phyloP scores from a whole-genome alignment of 176 grass and related monocot species.

The Poa pratensis region DNA sequence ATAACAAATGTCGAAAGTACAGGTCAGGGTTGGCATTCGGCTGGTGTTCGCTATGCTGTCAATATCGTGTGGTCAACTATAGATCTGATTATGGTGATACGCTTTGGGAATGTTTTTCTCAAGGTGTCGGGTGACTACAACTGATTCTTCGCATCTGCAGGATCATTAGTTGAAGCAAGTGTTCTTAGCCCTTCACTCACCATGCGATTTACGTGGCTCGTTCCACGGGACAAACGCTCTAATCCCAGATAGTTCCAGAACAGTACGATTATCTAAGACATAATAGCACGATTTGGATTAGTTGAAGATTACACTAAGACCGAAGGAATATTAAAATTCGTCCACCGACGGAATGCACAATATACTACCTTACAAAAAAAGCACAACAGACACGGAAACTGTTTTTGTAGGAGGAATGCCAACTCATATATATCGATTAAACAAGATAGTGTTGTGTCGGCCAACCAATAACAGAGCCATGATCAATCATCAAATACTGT shows the following conservation, averaged over 20 bases:
- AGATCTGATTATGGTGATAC: neutral
- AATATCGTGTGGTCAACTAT: neutral
- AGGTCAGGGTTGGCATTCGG: neutral
- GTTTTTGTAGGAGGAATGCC: neutral
- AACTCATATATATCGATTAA: neutral
- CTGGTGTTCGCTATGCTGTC: constrained; percentile 35
- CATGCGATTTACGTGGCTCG: neutral
- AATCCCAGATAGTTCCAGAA: neutral
- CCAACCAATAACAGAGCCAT: neutral
- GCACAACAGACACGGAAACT: neutral
- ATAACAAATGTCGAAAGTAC: constrained; percentile 12
- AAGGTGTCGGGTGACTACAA: neutral
- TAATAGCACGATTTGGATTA: neutral
- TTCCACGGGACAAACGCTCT: neutral
- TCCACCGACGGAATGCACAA: constrained; percentile 32
- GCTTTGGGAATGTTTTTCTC: constrained; percentile 1
- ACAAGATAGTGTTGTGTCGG: neutral
- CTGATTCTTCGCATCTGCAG: neutral
- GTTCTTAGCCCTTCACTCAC: neutral
- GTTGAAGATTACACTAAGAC: neutral
- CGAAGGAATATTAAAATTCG: neutral
- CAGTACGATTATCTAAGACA: neutral
- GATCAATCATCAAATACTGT: neutral
- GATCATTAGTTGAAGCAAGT: too few relatives aligned
- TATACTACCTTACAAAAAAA: neutral